Conservation (phyloP, 73 alveolate genomes). For the Stentor roeselii region DNA sequence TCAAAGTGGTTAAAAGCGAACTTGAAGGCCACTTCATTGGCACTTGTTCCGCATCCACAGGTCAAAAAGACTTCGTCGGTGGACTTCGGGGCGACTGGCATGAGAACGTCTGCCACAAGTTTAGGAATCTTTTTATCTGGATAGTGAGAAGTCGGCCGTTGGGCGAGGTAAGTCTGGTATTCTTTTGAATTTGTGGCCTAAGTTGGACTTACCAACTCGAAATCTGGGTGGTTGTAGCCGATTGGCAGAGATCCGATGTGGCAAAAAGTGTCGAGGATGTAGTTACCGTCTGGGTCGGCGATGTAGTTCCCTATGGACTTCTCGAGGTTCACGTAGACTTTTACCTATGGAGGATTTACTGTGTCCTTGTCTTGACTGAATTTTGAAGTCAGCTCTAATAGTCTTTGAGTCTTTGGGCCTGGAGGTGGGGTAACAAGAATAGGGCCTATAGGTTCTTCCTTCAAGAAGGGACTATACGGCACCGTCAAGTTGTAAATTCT, state of each 20-base stretch:
- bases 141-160: neutral
- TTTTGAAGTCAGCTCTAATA: neutral
- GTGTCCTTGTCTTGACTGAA: neutral
- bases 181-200: neutral
- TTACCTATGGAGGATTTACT: neutral
- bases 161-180: neutral
- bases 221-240: constrained; percentile 43
- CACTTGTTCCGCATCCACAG: constrained; percentile 8
- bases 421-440: neutral
- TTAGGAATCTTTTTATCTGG: constrained; percentile 7
- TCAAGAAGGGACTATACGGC: neutral
- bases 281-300: constrained; percentile 46
- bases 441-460: constrained; percentile 4
- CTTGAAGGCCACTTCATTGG: constrained; percentile 6
- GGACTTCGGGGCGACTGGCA: constrained; percentile 17
- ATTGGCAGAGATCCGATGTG: constrained; percentile 41
- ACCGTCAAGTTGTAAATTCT: neutral
- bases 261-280: constrained; percentile 32
- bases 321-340: constrained; percentile 3
- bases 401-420: neutral
- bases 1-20: constrained; percentile 20
- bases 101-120: neutral
- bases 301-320: constrained; percentile 46
- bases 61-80: neutral
- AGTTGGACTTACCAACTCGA: neutral